Base-by-base conservation (phyloP, 1,139 yeast genomes). In the Debaryomyces singareniensis region DNA sequence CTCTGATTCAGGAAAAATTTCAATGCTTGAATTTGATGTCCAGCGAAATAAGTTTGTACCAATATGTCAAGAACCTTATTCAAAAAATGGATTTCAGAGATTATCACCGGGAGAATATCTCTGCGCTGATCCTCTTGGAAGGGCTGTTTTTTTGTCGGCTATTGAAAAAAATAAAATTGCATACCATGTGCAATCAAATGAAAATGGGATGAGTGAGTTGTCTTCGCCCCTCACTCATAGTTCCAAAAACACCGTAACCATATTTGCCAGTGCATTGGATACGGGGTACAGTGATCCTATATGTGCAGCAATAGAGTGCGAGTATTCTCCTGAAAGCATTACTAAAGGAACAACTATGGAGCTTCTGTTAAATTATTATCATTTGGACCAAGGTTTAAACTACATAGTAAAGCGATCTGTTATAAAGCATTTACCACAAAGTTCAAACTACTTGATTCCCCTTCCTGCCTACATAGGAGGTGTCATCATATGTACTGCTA, bases 321-420 rank as follows among this genome's bases (percentile, higher is more conserved):
- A 76, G 31, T 68, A 73, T 39, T 41, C 52, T 10, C 10, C 31
- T 36, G 45, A 27, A 57, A 56, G 30, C 45, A 49, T 24, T 39
- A 35, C 6, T 16, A 38, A 45, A 3, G 30, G 30, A 4, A 26
- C 29, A 1, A 30, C 50, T 5, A 44, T 45, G 1, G n/a, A n/a
- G n/a, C 35, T 51, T 3, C 36, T 37, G 12, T 55, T 89, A 35
- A 70, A 74, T 5, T 81, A 71, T 50, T 89, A 89, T 54, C 93
- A 85, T 47, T 58, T 89, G 18, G 97, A 91, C 51, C 69, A 84
- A 30, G 96, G 97, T 0, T 61, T 89, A 32, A 87, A 89, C 47
- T 83, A 81, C 47, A 71, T 87, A 2, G 65, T 81, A 2, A 71
- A 69, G 34, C 43, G 43, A 14, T 68, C 63, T 35, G 62, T 71